A percentile compares a stretch with the other conserved stretches of the same genome.
Conservation (phyloP, 192 early-diverging fungal species). For the Pilobolus umbonatus region DNA sequence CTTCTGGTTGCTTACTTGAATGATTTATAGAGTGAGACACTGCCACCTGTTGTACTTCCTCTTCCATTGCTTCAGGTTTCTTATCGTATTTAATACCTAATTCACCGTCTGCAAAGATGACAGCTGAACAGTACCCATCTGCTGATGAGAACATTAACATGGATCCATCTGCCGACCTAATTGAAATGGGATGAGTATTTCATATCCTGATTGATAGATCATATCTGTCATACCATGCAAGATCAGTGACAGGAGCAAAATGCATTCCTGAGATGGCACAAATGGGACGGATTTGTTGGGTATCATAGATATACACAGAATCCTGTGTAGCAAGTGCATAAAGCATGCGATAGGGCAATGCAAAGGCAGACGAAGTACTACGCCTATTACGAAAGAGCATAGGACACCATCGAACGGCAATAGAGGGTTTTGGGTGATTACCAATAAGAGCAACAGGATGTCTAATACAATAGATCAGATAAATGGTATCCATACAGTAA, state of each 20-base stretch:
- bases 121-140: conserved; percentile 84
- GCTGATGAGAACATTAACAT: conserved; percentile 71
- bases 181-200: background rate
- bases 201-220: background rate
- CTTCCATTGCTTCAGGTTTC: background rate
- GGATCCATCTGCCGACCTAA: conserved; percentile 65
- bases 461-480: conserved; percentile 24
- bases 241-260: conserved; percentile 84
- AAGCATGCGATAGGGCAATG: conserved; percentile 68
- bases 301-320: conserved; percentile 82
- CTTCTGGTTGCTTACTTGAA: background rate
- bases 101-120: conserved; percentile 66
- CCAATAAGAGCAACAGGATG: conserved; percentile 66
- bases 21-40: background rate
- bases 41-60: background rate
- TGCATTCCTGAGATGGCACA: conserved; percentile 76
- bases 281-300: conserved; percentile 64
- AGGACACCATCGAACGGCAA: conserved; percentile 71
- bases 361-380: conserved; percentile 22
- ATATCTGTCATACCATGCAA: conserved; percentile 65
- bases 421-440: conserved; percentile 71
- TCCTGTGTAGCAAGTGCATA: conserved; percentile 86
- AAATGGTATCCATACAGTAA: background rate
- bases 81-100: conserved; percentile 41
- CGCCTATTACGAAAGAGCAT: conserved; percentile 46